Conservation (phyloP, 1,284 basidiomycete species). For the Tilletia setariae region DNA sequence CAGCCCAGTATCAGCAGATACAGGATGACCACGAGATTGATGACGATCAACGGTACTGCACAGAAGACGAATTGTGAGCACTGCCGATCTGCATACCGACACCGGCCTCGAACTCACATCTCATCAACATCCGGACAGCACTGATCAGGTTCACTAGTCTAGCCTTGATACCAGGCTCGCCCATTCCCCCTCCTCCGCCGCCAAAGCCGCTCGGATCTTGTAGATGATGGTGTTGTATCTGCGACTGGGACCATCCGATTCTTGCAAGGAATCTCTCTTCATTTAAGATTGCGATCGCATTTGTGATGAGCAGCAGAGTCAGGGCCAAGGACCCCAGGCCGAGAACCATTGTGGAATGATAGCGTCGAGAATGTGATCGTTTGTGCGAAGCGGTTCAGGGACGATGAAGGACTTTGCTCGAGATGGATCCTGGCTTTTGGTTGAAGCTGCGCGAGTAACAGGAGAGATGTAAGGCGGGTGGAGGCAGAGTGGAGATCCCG, state of each 20-base stretch:
- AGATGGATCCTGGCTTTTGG: no score
- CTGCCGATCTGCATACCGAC: neutral
- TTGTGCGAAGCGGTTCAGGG: neutral
- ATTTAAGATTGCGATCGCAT: conserved; percentile 87
- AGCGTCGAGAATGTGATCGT: neutral
- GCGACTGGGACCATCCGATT: conserved; percentile 14
- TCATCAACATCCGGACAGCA: conserved; percentile 88
- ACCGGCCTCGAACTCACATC: conserved; percentile 65
- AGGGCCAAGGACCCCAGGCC: conserved; percentile 56
- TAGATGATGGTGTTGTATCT: conserved; percentile 65
- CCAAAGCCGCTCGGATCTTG: conserved; percentile 23
- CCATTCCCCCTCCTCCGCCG: conserved; percentile 23
- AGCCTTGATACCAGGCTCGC: conserved; percentile 67
- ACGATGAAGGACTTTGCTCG: no score
- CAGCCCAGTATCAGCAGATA: conserved; percentile 40
- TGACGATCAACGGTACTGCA: conserved; percentile 40
- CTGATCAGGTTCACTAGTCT: conserved; percentile 85
- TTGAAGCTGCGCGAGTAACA: no score
- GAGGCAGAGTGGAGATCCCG: no score
- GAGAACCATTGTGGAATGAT: conserved; percentile 18
- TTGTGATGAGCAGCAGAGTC: conserved; percentile 71
- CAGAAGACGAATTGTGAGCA: neutral
- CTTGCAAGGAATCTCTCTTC: conserved; percentile 88
- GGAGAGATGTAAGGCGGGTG: no score
- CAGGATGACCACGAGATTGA: conserved; percentile 45